Conservation (phyloP, 768 basidiomycete species). For the Hygrophoropsis aurantiaca region DNA sequence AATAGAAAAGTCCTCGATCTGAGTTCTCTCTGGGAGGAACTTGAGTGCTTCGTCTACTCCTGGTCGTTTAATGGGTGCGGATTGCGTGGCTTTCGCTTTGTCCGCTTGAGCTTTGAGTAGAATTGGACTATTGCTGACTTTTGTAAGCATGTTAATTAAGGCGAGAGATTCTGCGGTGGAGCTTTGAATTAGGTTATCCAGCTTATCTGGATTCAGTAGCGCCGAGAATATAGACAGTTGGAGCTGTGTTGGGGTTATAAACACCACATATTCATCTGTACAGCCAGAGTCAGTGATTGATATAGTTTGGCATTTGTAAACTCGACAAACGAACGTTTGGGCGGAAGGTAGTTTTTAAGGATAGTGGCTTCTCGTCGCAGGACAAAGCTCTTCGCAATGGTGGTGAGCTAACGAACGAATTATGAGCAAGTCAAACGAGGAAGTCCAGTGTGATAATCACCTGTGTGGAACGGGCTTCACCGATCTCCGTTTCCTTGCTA, state of each 20-base stretch:
- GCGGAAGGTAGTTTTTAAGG: constrained; percentile 81
- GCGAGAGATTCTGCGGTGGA: constrained; percentile 78
- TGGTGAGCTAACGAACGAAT: constrained; percentile 49
- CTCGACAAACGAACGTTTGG: constrained; percentile 87
- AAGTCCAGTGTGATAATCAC: constrained; percentile 36
- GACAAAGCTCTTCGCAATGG: constrained; percentile 85
- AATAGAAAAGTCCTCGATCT: constrained; percentile 69
- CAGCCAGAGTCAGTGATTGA: background rate
- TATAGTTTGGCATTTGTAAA: background rate
- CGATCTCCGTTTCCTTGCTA: constrained; percentile 70
- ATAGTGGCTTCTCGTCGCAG: constrained; percentile 85
- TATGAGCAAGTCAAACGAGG: constrained; percentile 1
- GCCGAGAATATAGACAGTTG: constrained; percentile 78
- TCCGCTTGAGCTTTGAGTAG: constrained; percentile 79
- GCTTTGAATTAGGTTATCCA: constrained; percentile 67
- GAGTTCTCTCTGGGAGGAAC: constrained; percentile 57
- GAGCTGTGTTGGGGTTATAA: constrained; percentile 82
- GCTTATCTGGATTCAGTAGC: constrained; percentile 69
- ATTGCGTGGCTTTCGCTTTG: constrained; percentile 48
- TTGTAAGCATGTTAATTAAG: constrained; percentile 77
- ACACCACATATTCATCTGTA: constrained; percentile 97
- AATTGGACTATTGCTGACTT: constrained; percentile 92
- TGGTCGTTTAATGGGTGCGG: constrained; percentile 41
- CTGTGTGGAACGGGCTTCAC: constrained; percentile 75
- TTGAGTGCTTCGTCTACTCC: constrained; percentile 60